These are phyloP conservation scores for Eleusine indica DNA, from an alignment of 176 grass and related monocot genomes.

Conservation along the genomic window DNA sequence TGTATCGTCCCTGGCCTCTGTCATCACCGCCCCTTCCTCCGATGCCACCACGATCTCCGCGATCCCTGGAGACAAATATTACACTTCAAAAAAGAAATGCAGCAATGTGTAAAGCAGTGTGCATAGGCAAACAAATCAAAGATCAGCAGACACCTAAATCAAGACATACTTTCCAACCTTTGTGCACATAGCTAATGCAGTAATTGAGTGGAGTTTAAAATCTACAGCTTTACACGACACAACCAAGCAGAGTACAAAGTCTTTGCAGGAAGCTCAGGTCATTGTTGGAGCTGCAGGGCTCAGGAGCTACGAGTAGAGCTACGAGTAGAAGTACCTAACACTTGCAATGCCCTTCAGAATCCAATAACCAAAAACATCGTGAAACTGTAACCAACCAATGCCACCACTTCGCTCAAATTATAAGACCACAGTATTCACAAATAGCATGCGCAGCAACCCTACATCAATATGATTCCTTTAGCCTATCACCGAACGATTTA, in stretches of 20 bases:
- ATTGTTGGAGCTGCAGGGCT: background rate
- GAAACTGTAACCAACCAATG: background rate
- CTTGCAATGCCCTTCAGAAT: background rate
- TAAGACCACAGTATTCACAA: background rate
- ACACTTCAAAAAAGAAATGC: conserved; percentile 2
- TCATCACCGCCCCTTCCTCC: conserved; percentile 67
- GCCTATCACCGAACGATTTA: background rate
- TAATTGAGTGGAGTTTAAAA: background rate
- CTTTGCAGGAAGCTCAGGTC: background rate
- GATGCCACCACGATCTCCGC: conserved; percentile 51
- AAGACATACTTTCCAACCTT: conserved; percentile 2
- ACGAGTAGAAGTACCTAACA: background rate
- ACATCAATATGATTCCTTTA: background rate
- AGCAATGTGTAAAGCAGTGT: background rate
- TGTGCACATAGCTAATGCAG: background rate
- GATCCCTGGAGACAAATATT: background rate
- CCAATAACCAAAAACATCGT: background rate
- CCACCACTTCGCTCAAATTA: background rate
- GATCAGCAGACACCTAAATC: background rate
- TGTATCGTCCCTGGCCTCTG: conserved; percentile 45
- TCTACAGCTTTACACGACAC: background rate
- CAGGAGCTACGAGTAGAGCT: conserved; percentile 12
- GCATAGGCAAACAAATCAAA: background rate
- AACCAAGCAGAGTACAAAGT: background rate
- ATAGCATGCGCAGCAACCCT: background rate